phyloP scores from a whole-genome alignment of 352 stramenopile species.

The Pythium pyrilobum region DNA sequence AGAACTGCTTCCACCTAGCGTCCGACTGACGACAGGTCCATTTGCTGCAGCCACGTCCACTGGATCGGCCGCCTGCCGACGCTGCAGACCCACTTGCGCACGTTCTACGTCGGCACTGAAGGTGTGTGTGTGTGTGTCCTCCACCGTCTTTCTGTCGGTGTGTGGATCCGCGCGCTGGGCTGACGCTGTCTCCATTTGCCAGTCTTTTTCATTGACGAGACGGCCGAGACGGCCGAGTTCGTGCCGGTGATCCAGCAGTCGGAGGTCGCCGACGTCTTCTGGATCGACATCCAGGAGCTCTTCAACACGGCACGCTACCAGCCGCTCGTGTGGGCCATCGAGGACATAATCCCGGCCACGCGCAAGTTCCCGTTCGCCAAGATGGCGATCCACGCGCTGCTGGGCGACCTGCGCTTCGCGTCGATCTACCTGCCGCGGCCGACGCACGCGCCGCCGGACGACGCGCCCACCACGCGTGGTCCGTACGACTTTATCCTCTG shows the following conservation, averaged over 20 bases:
- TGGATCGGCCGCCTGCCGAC: slow-evolving; percentile 57
- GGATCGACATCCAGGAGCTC: slow-evolving; percentile 78
- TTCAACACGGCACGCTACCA: slow-evolving; percentile 55
- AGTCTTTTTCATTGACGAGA: slow-evolving; percentile 75
- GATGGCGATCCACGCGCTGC: slow-evolving; percentile 23
- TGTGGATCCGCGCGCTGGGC: too few relatives aligned
- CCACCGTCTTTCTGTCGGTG: not conserved
- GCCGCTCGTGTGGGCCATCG: slow-evolving; percentile 45
- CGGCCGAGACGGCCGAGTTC: slow-evolving; percentile 41
- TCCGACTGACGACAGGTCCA: not conserved
- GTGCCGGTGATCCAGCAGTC: slow-evolving; percentile 45
- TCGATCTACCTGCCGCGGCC: slow-evolving; percentile 77
- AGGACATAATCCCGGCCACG: slow-evolving; percentile 50
- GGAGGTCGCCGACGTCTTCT: slow-evolving; percentile 78
- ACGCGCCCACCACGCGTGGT: slow-evolving; percentile 35
- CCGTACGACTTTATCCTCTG: slow-evolving; percentile 79
- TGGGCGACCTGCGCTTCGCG: slow-evolving; percentile 59
- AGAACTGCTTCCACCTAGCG: not conserved
- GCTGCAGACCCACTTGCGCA: slow-evolving; percentile 58
- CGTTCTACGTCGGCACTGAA: slow-evolving; percentile 64
- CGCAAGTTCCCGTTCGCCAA: slow-evolving; percentile 27
- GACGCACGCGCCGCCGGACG: slow-evolving; percentile 27
- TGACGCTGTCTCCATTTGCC: not conserved
- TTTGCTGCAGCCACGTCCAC: slow-evolving; percentile 41
- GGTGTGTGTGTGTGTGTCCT: slow-evolving; percentile 19